Evolutionary conservation across 345 rosid species (phyloP).

Genomic region (Jatropha curcas): DNA sequence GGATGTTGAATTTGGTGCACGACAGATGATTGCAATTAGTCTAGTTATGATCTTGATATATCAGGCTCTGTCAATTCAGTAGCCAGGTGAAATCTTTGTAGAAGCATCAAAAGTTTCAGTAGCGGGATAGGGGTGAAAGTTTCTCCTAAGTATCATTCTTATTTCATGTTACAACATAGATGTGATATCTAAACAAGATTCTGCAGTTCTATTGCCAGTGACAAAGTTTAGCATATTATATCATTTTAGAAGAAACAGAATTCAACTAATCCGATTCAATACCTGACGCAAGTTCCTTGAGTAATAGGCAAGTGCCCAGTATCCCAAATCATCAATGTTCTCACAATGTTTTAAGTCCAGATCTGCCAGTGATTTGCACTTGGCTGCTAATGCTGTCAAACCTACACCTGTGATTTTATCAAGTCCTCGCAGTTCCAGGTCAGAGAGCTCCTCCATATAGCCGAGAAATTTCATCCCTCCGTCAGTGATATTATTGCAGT

Average conservation of each 20-base stretch:
- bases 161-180: neutral
- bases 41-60: neutral
- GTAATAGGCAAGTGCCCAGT: conserved; percentile 68
- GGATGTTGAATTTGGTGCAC: neutral
- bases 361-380: conserved; percentile 61
- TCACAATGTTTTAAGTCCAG: conserved; percentile 77
- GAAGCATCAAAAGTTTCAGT: neutral
- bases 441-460: conserved; percentile 52
- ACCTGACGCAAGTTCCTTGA: conserved; percentile 85
- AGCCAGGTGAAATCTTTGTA: neutral
- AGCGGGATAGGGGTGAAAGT: neutral
- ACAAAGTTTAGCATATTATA: neutral
- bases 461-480: conserved; percentile 57
- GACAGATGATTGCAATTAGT: neutral
- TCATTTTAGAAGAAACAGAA: neutral
- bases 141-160: neutral
- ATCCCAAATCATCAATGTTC: conserved; percentile 72
- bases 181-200: neutral
- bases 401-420: conserved; percentile 62
- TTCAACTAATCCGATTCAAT: conserved; percentile 6
- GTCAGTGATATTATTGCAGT: conserved; percentile 66
- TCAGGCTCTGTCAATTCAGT: neutral
- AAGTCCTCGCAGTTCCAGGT: conserved; percentile 71
- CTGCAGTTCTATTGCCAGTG: neutral
- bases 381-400: conserved; percentile 55